Percentiles rank a stretch among this genome's conserved stretches.
These are phyloP conservation scores for Ascochyta koolunga DNA, from an alignment of 2,329 filamentous ascomycete species.

Conservation along the genomic window DNA sequence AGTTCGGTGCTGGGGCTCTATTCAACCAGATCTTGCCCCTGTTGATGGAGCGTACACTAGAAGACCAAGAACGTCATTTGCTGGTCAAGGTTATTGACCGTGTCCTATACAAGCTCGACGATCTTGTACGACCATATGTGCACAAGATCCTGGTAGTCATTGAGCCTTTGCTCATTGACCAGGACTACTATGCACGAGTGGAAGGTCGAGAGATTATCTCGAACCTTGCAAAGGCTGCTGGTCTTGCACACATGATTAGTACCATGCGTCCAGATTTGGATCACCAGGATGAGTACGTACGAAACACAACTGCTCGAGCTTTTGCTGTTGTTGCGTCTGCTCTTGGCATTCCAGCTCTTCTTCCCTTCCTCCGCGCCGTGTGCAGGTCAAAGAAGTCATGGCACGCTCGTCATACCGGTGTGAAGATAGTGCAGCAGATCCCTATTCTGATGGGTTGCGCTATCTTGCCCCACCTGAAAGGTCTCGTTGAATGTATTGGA, in stretches of 20 bases:
- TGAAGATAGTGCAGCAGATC: slow-evolving; percentile 99
- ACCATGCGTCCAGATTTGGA: slow-evolving; percentile 99
- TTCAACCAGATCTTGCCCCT: slow-evolving; percentile 98
- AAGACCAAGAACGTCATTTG: slow-evolving; percentile 97
- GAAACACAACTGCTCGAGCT: slow-evolving; percentile 95
- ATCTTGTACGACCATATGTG: slow-evolving; percentile 92
- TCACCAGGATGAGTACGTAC: slow-evolving; percentile 96
- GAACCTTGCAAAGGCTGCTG: slow-evolving; percentile 94
- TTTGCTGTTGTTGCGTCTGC: slow-evolving; percentile 98
- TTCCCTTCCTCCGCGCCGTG: slow-evolving; percentile 93
- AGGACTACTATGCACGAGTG: slow-evolving; percentile 98
- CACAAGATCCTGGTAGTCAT: slow-evolving; percentile 99
- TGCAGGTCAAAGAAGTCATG: slow-evolving; percentile 99
- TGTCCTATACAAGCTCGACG: slow-evolving; percentile 97
- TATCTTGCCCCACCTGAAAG: slow-evolving; percentile 92
- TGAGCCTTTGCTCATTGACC: slow-evolving; percentile 97
- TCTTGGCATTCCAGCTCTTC: slow-evolving; percentile 89
- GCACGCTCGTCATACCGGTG: slow-evolving; percentile 96
- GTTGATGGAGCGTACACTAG: slow-evolving; percentile 96
- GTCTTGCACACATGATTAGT: slow-evolving; percentile 98
- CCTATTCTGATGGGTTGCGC: slow-evolving; percentile 99
- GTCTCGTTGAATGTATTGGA: slow-evolving; percentile 93
- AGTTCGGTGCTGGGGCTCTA: slow-evolving; percentile 90
- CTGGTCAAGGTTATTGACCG: slow-evolving; percentile 99
- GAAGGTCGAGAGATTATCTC: slow-evolving; percentile 99